Evolutionary conservation across 2,329 filamentous ascomycete species (phyloP).

Genomic region (Alternaria arborescens): DNA sequence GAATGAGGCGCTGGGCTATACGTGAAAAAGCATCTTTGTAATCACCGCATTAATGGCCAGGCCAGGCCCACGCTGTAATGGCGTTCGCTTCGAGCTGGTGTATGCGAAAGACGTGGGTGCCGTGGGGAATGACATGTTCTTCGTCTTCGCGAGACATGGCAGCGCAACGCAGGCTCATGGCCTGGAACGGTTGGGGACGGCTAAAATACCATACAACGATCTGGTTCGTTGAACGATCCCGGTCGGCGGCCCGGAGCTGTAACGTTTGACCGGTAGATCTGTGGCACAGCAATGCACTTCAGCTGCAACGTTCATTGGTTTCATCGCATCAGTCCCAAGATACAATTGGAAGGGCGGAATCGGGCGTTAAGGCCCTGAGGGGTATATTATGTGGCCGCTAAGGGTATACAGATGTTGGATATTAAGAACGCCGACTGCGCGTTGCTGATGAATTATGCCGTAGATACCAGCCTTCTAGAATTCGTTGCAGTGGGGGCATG

Average conservation of each 20-base stretch:
- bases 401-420: constrained; percentile 16
- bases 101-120: neutral
- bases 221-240: constrained; percentile 14
- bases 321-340: neutral
- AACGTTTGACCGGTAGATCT: constrained; percentile 19
- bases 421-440: neutral
- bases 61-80: neutral
- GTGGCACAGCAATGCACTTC: neutral
- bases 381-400: constrained; percentile 10
- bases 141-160: neutral
- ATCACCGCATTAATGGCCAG: neutral
- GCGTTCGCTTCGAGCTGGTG: neutral
- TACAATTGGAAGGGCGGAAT: constrained; percentile 14
- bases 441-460: neutral
- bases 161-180: neutral
- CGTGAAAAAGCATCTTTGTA: neutral
- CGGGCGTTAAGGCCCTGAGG: neutral
- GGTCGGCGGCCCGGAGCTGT: constrained; percentile 13
- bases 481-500: neutral
- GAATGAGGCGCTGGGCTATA: neutral
- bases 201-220: constrained; percentile 9
- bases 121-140: neutral
- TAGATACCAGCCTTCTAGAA: constrained; percentile 14
- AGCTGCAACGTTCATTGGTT: constrained; percentile 2
- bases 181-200: constrained; percentile 7